These are phyloP conservation scores for Sporothrix brasiliensis DNA, from an alignment of 2,329 filamentous ascomycete genomes.

Conservation along the genomic window DNA sequence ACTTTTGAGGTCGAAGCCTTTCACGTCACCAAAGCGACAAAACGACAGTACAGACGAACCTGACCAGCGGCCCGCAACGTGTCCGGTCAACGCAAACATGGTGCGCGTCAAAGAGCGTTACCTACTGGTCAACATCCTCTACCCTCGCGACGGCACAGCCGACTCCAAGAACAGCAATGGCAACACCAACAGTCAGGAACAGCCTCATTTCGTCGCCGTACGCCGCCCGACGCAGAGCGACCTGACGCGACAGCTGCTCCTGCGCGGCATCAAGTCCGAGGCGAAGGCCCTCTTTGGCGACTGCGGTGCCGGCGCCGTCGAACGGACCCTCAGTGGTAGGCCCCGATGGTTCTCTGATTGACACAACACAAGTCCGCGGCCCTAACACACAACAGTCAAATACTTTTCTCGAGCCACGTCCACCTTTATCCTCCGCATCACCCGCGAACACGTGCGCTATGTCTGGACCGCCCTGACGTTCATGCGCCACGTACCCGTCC, in stretches of 20 bases:
- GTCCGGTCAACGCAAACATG: slow-evolving; percentile 50
- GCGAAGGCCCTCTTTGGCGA: slow-evolving; percentile 81
- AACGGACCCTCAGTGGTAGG: slow-evolving; percentile 68
- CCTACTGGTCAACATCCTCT: slow-evolving; percentile 90
- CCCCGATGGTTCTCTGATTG: background rate
- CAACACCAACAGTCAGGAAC: slow-evolving; percentile 4
- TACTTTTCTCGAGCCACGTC: slow-evolving; percentile 92
- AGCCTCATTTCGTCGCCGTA: slow-evolving; percentile 69
- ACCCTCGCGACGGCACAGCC: slow-evolving; percentile 62
- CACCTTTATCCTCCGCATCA: slow-evolving; percentile 85
- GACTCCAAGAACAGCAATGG: slow-evolving; percentile 32
- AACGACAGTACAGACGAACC: background rate
- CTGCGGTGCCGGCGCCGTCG: slow-evolving; percentile 77
- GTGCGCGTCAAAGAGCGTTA: slow-evolving; percentile 97
- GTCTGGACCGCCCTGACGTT: slow-evolving; percentile 89
- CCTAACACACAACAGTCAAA: slow-evolving; percentile 64
- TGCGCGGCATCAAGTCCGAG: slow-evolving; percentile 70
- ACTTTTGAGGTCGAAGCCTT: background rate
- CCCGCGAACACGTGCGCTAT: slow-evolving; percentile 79
- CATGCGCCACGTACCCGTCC: slow-evolving; percentile 68
- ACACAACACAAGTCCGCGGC: background rate
- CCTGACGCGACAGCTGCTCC: slow-evolving; percentile 66
- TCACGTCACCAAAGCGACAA: background rate
- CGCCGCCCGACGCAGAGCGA: slow-evolving; percentile 76
- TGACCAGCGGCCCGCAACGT: too few relatives aligned